Percentiles rank a stretch among this genome's conserved stretches.
phyloP scores from a whole-genome alignment of 495 filamentous ascomycete genomes.

The Xylaria grammica region DNA sequence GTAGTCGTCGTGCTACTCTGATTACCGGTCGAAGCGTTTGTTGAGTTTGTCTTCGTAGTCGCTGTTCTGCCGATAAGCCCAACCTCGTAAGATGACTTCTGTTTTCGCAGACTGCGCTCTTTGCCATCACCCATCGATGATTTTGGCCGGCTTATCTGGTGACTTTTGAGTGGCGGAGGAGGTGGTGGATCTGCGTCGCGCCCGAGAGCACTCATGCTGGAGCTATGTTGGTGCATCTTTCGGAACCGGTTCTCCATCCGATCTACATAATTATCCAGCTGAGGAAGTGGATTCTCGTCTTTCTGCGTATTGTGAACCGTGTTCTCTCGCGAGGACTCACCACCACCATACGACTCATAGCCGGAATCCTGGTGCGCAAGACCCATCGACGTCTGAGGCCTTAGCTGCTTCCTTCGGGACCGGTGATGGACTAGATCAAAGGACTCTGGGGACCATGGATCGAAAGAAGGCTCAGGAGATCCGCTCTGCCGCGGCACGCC shows the following conservation, averaged over 20 bases:
- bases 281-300: conserved; percentile 63
- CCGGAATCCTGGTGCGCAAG: conserved; percentile 64
- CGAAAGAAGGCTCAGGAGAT: conserved; percentile 61
- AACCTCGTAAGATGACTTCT: conserved; percentile 84
- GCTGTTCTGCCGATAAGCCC: conserved; percentile 74
- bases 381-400: conserved; percentile 77
- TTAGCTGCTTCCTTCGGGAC: conserved; percentile 42
- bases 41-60: conserved; percentile 72
- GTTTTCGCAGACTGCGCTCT: conserved; percentile 53
- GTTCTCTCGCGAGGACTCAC: conserved; percentile 47
- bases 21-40: conserved; percentile 70
- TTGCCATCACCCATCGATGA: conserved; percentile 52
- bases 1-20: conserved; percentile 74
- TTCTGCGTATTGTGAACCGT: conserved; percentile 43
- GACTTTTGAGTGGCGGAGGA: conserved; percentile 68
- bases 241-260: conserved; percentile 84
- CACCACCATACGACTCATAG: conserved; percentile 53
- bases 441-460: conserved; percentile 91
- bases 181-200: conserved; percentile 57
- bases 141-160: conserved; percentile 52
- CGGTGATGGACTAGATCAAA: conserved; percentile 67
- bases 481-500: conserved; percentile 61
- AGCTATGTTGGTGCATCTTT: conserved; percentile 69
- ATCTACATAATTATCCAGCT: conserved; percentile 83
- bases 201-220: conserved; percentile 32